phyloP scores from a whole-genome alignment of 2,329 filamentous ascomycete genomes.

The Rhynchosporium secalis region DNA sequence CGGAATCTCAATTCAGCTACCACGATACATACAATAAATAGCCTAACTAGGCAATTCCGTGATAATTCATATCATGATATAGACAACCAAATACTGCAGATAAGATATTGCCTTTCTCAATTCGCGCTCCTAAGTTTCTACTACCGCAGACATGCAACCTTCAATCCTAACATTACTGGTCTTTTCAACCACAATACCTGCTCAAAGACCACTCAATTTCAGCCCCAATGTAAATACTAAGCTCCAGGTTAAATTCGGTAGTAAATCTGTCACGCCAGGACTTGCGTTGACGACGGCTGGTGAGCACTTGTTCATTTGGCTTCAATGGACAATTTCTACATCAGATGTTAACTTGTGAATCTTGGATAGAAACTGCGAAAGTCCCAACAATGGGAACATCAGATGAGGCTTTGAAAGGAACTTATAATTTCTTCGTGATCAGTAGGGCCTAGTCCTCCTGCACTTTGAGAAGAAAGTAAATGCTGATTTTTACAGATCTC shows the following conservation, averaged over 20 bases:
- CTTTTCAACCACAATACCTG: constrained; percentile 6
- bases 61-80: neutral
- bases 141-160: constrained; percentile 18
- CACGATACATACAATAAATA: neutral
- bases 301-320: neutral
- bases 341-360: neutral
- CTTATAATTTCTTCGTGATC: constrained; percentile 25
- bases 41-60: neutral
- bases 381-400: constrained; percentile 23
- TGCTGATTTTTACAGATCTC: constrained; percentile 19
- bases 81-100: neutral
- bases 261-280: constrained; percentile 20
- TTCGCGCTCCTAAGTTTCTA: neutral
- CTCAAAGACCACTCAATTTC: constrained; percentile 24
- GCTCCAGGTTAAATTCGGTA: constrained; percentile 22
- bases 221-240: constrained; percentile 19
- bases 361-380: constrained; percentile 14
- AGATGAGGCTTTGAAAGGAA: constrained; percentile 17
- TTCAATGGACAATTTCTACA: neutral
- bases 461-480: neutral
- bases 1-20: neutral
- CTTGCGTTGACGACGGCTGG: constrained; percentile 22
- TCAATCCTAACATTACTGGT: constrained; percentile 7
- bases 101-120: neutral
- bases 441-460: constrained; percentile 9